Conservation (phyloP, 108 stramenopile species). For the Discostella stelligeroides region DNA sequence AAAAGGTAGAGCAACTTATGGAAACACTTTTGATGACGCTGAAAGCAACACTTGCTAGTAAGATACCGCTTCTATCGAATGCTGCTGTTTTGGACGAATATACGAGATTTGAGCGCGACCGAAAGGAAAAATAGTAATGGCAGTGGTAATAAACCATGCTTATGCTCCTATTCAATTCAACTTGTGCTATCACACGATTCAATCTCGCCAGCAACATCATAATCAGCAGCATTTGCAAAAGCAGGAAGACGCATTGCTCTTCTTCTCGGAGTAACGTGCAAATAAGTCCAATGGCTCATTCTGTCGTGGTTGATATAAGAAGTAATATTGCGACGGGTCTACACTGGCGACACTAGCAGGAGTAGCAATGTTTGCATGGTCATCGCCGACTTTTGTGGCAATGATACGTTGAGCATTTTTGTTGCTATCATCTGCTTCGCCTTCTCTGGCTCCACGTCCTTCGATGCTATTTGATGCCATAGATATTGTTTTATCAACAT, state of each 20-base stretch:
- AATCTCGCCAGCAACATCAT: background rate
- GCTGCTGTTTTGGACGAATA: too few relatives aligned
- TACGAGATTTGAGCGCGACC: too few relatives aligned
- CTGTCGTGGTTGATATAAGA: slow-evolving; percentile 29
- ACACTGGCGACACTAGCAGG: background rate
- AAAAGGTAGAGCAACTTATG: too few relatives aligned
- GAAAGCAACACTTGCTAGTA: too few relatives aligned
- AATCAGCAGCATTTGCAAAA: slow-evolving; percentile 5
- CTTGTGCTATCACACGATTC: too few relatives aligned
- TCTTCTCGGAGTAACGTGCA: slow-evolving; percentile 39
- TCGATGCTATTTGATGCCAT: background rate
- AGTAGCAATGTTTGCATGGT: background rate
- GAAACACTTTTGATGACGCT: too few relatives aligned
- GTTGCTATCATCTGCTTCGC: background rate
- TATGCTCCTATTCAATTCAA: too few relatives aligned
- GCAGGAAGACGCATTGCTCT: slow-evolving; percentile 15
- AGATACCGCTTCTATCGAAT: too few relatives aligned
- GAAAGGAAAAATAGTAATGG: too few relatives aligned
- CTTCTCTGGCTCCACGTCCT: background rate
- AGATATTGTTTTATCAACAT: background rate
- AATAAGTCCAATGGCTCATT: slow-evolving; percentile 40
- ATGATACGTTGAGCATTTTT: background rate
- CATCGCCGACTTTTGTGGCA: background rate
- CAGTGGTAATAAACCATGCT: too few relatives aligned
- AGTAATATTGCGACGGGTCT: slow-evolving; percentile 24